Percentiles rank a stretch among this genome's conserved stretches.
These are phyloP conservation scores for Jasminum sambac DNA, from an alignment of 257 asterid genomes.

Conservation along the genomic window DNA sequence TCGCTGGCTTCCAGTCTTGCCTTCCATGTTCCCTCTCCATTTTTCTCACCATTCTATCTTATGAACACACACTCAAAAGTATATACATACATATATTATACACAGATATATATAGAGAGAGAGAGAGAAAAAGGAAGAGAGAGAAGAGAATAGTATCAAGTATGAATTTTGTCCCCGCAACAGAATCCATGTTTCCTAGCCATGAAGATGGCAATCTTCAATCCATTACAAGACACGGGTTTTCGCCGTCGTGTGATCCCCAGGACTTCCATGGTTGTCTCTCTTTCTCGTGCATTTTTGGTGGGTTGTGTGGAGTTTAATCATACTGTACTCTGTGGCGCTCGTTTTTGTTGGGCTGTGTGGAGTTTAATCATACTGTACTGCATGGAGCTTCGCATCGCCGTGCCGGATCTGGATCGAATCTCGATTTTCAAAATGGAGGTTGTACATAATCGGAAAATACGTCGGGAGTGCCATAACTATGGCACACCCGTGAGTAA, in stretches of 20 bases:
- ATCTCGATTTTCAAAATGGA: no score
- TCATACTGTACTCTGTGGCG: not conserved
- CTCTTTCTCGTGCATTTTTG: no score
- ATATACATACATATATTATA: slow-evolving; percentile 11
- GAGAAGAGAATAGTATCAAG: not conserved
- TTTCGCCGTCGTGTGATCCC: slow-evolving; percentile 35
- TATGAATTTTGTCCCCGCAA: slow-evolving; percentile 35
- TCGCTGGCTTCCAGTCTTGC: slow-evolving; percentile 53
- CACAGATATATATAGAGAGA: not conserved
- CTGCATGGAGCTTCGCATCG: no score
- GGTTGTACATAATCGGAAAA: no score
- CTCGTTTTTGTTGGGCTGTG: not conserved
- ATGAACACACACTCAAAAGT: not conserved
- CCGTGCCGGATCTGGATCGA: no score
- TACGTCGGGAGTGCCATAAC: no score
- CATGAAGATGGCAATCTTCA: slow-evolving; percentile 32
- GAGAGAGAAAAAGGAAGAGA: not conserved
- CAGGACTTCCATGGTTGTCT: slow-evolving; percentile 39
- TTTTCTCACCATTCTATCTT: slow-evolving; percentile 12
- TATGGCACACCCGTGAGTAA: no score
- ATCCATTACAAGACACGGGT: slow-evolving; percentile 2
- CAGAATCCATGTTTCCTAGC: slow-evolving; percentile 38
- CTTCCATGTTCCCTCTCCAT: slow-evolving; percentile 36
- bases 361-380: not conserved
- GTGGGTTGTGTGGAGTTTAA: no score